A percentile compares a stretch with the other conserved stretches of the same genome.
These are phyloP conservation scores for Erodium texanum DNA, from an alignment of 441 rosid species.

Conservation along the genomic window DNA sequence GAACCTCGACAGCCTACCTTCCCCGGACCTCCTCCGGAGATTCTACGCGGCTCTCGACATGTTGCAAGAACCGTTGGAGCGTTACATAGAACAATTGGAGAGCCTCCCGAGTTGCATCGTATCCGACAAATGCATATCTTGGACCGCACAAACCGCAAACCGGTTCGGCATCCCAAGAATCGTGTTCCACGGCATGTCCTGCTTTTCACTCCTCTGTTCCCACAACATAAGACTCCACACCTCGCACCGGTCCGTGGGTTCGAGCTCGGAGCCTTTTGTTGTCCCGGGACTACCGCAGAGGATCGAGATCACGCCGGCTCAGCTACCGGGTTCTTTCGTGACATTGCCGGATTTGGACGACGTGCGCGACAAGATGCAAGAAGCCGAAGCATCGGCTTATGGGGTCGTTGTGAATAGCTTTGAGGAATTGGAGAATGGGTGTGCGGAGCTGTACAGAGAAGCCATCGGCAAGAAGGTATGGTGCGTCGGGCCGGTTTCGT, in stretches of 20 bases:
- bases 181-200: constrained; percentile 25
- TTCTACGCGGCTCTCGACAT: constrained; percentile 18
- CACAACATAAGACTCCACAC: constrained; percentile 10
- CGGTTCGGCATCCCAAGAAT: constrained; percentile 37
- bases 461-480: constrained; percentile 17
- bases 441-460: constrained; percentile 19
- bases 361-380: constrained; percentile 21
- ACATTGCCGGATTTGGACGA: constrained; percentile 17
- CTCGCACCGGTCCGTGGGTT: constrained; percentile 11
- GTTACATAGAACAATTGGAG: constrained; percentile 15
- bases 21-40: background rate
- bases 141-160: constrained; percentile 21
- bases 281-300: constrained; percentile 40
- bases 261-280: constrained; percentile 28
- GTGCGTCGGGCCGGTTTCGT: constrained; percentile 37
- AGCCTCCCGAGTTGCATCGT: constrained; percentile 30
- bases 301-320: constrained; percentile 31
- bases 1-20: constrained; percentile 31
- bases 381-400: constrained; percentile 16
- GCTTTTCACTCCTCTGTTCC: constrained; percentile 28
- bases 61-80: constrained; percentile 18
- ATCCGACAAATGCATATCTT: constrained; percentile 23
- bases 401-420: constrained; percentile 31
- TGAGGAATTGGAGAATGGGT: constrained; percentile 30
- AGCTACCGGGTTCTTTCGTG: constrained; percentile 23